Evolutionary conservation across 179 eudicot genomes (phyloP).

Genomic region (Spergularia azorica): DNA sequence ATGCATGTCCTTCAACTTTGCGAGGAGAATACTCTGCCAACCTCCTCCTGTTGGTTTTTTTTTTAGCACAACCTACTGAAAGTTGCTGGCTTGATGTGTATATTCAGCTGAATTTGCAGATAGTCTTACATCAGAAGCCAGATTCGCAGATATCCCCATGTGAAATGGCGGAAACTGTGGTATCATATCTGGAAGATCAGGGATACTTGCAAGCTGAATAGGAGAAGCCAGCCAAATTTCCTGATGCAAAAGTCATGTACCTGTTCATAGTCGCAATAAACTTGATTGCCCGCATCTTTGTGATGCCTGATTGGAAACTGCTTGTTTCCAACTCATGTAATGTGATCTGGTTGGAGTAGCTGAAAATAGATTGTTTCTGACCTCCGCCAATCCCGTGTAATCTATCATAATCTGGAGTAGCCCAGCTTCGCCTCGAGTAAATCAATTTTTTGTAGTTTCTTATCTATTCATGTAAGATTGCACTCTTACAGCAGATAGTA

Average conservation of each 20-base stretch:
- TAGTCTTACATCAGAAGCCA: constrained; percentile 52
- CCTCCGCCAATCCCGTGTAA: constrained; percentile 4
- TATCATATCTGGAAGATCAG: constrained; percentile 61
- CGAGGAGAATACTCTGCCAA: neutral
- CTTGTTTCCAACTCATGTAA: constrained; percentile 34
- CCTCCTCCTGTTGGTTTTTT: neutral
- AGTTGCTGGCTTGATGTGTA: constrained; percentile 1
- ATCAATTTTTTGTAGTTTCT: constrained; percentile 15
- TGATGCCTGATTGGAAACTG: constrained; percentile 25
- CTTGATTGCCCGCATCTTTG: constrained; percentile 8
- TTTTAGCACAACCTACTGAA: constrained; percentile 6
- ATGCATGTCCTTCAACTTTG: neutral
- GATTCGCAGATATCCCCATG: constrained; percentile 55
- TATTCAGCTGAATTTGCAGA: constrained; percentile 41
- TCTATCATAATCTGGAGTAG: neutral
- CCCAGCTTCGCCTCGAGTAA: neutral
- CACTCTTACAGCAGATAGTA: constrained; percentile 7
- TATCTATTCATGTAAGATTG: constrained; percentile 1
- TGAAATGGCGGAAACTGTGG: constrained; percentile 63
- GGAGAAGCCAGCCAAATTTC: neutral
- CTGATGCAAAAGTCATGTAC: constrained; percentile 7
- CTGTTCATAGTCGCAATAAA: constrained; percentile 29
- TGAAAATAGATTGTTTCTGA: constrained; percentile 1
- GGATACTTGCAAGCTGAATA: constrained; percentile 47
- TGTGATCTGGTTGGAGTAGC: constrained; percentile 10